Conservation (phyloP, 768 basidiomycete species). For the Suillus plorans region DNA sequence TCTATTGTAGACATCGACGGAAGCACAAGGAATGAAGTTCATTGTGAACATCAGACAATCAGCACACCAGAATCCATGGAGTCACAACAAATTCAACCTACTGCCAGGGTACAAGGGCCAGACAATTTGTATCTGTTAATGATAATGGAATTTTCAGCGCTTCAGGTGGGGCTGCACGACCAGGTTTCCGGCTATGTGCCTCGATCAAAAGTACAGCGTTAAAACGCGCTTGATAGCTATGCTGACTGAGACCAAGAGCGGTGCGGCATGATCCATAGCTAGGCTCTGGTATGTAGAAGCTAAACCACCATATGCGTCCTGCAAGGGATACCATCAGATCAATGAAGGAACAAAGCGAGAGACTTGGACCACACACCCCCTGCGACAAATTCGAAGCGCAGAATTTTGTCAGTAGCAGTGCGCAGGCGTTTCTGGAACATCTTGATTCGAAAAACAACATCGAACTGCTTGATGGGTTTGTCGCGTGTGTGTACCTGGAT, state of each 20-base stretch:
- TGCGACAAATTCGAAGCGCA: neutral
- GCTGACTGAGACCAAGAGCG: neutral
- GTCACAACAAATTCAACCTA: neutral
- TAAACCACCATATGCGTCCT: neutral
- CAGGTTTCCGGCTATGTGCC: neutral
- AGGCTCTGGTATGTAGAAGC: too few species aligned
- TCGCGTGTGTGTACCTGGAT: neutral
- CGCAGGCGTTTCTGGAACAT: neutral
- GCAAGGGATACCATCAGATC: neutral
- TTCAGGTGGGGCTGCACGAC: neutral
- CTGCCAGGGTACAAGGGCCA: too few species aligned
- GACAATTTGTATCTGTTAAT: neutral
- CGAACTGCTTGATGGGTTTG: neutral
- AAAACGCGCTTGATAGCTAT: neutral
- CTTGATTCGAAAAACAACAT: neutral
- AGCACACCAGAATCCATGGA: neutral
- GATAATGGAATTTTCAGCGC: neutral
- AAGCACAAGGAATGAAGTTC: neutral
- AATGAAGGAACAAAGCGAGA: neutral
- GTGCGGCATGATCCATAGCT: neutral
- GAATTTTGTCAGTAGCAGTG: too few species aligned
- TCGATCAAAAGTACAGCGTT: neutral
- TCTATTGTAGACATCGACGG: neutral
- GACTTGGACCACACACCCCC: constrained; percentile 21
- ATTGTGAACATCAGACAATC: neutral